Percentiles rank a stretch among this genome's conserved stretches.
Conservation (phyloP, 495 filamentous ascomycete species). For the Pseudomonodictys pantanalensis region DNA sequence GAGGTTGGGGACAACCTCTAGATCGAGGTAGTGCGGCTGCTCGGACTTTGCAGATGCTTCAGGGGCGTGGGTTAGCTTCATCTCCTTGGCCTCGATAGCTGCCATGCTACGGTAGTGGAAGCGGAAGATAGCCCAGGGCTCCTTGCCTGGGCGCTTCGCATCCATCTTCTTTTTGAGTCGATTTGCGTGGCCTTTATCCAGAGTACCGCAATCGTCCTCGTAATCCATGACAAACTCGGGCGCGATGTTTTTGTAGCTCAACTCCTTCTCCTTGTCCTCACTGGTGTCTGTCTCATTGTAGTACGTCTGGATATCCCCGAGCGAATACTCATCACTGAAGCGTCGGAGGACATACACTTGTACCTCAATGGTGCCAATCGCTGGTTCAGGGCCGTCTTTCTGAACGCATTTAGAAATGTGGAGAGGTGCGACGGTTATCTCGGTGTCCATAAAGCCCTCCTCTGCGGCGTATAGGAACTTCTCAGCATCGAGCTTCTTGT, state of each 20-base stretch:
- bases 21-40: background rate
- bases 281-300: background rate
- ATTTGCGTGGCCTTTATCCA: background rate
- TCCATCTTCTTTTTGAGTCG: background rate
- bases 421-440: background rate
- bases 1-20: background rate
- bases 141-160: constrained; percentile 12
- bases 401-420: background rate
- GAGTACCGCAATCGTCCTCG: background rate
- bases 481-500: constrained; percentile 7
- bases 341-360: constrained; percentile 11
- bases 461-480: constrained; percentile 5
- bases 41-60: background rate
- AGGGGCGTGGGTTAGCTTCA: background rate
- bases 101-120: constrained; percentile 20
- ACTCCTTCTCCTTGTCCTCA: background rate
- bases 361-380: constrained; percentile 23
- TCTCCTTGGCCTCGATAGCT: background rate
- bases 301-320: background rate
- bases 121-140: constrained; percentile 24
- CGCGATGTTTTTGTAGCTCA: background rate
- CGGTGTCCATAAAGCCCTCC: constrained; percentile 1
- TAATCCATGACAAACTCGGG: constrained; percentile 1
- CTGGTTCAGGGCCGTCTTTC: background rate
- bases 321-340: constrained; percentile 6